Base-by-base conservation (phyloP, 2,329 filamentous ascomycete genomes). In the Mariannaea sp. region DNA sequence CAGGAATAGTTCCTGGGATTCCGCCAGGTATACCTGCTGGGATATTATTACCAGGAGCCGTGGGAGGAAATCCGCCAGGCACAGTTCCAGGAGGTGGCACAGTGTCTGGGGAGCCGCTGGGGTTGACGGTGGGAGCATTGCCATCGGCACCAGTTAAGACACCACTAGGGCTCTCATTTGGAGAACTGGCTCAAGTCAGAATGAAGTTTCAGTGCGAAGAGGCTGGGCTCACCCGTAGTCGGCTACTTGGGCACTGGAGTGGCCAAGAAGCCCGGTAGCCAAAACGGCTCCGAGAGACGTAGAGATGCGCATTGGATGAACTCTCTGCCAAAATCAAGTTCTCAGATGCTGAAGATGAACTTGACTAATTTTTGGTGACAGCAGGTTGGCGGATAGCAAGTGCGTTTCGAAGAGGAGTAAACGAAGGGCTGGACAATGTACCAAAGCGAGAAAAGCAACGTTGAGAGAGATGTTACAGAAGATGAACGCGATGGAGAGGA, bases 221-320 rank as follows among this genome's bases (percentile, higher is more conserved):
- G 17, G 4, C 38, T 33, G 9, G 13, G 56, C 70, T 69, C 65
- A 73, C 75, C 65, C 65, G 24, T 70, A 67, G 38, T 61, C 62
- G 29, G 66, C 65, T 26, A 67, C 64, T 46, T 71, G 70, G n/a
- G 68, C 71, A 36, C 63, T 57, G 40, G 67, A 64, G 26, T 62
- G 57, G 7, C 67, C 60, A 44, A 75, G 46, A 55, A 75, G 65
- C 50, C 70, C 67, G 52, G 71, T 56, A 61, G 70, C 70, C 60
- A 66, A 54, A 39, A 77, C 48, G 64, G 67, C 67, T 58, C 69
- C 65, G 54, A 77, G 56, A 53, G 71, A 66, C 40, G 68, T 62
- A 55, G 58, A 54, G 49, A 67, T 61, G 66, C 73, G 75, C 76
- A 79, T 79, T 70, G 62, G 41, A 45, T 50, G 29, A 32, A 44